phyloP scores from a whole-genome alignment of 805 yeast genomes.

The Yarrowia osloensis region DNA sequence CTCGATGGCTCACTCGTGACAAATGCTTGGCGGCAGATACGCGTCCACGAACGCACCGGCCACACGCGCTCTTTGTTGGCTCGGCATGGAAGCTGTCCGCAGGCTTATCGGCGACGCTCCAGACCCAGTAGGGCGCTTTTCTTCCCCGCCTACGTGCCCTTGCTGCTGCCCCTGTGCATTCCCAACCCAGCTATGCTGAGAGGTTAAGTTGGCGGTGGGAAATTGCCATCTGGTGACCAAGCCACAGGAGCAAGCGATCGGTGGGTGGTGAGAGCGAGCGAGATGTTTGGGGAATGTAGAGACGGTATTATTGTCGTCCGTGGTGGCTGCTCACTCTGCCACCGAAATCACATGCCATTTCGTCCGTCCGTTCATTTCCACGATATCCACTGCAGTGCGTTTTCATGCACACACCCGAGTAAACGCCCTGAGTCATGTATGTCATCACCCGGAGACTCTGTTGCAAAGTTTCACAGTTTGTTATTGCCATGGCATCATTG shows the following conservation, averaged over 20 bases:
- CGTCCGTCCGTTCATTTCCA: not conserved
- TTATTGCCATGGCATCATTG: not conserved
- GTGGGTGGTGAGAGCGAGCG: too few relatives aligned
- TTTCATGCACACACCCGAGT: not conserved
- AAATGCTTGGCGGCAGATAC: too few relatives aligned
- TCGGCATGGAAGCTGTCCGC: not conserved
- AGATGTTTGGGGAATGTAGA: too few relatives aligned
- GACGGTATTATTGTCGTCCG: too few relatives aligned
- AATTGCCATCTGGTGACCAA: not conserved
- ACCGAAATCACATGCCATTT: too few relatives aligned
- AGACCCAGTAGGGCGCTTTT: not conserved
- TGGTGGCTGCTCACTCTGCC: too few relatives aligned
- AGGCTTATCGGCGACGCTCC: not conserved
- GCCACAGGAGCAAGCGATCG: not conserved
- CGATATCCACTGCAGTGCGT: not conserved
- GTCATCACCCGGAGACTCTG: not conserved
- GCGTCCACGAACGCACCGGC: too few relatives aligned
- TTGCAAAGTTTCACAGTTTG: not conserved
- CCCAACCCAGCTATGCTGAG: not conserved
- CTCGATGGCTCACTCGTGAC: too few relatives aligned
- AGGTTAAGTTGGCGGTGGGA: not conserved
- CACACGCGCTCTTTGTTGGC: too few relatives aligned
- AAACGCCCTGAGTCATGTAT: slow-evolving; percentile 4
- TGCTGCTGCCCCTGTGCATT: not conserved
- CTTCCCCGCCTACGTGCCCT: not conserved